A percentile compares a stretch with the other conserved stretches of the same genome.
Evolutionary conservation across 2,329 filamentous ascomycete genomes (phyloP).

Genomic region (Ascosphaera apis): DNA sequence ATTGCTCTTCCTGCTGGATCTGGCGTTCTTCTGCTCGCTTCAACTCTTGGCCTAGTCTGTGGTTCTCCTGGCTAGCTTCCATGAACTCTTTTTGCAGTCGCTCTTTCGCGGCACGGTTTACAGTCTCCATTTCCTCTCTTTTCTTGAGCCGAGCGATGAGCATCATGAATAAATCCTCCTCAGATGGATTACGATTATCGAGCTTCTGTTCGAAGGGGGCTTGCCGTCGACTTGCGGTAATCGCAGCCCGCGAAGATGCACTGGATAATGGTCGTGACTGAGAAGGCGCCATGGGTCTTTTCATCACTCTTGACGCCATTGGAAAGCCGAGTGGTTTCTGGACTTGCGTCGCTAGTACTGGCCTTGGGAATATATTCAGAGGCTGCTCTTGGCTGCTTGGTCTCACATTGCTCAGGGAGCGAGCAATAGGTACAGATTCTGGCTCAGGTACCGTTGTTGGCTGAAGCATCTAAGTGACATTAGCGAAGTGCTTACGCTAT

Average conservation of each 20-base stretch:
- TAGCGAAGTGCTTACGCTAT: too few relatives aligned
- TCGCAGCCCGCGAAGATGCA: background rate
- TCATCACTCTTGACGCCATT: background rate
- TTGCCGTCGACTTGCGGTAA: background rate
- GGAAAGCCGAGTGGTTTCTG: background rate
- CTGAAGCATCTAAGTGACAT: too few relatives aligned
- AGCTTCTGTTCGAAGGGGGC: background rate
- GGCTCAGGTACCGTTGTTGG: too few relatives aligned
- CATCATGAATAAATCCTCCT: constrained; percentile 16
- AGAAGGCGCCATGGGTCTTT: background rate
- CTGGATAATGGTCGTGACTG: background rate
- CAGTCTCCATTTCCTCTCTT: constrained; percentile 14
- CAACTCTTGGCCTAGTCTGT: constrained; percentile 9
- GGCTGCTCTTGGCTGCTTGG: too few relatives aligned
- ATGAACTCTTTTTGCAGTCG: constrained; percentile 10
- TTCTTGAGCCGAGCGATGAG: constrained; percentile 13
- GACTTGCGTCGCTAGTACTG: too few relatives aligned
- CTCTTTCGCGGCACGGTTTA: constrained; percentile 7
- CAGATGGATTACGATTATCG: constrained; percentile 7
- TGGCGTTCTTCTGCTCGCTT: constrained; percentile 6
- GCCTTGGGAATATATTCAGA: too few relatives aligned
- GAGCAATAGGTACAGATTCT: too few relatives aligned
- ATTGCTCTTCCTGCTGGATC: constrained; percentile 8
- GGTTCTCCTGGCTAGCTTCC: constrained; percentile 11
- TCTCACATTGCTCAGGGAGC: too few relatives aligned